These are phyloP conservation scores for Mycena vitilis DNA, from an alignment of 768 basidiomycete genomes.

Conservation along the genomic window DNA sequence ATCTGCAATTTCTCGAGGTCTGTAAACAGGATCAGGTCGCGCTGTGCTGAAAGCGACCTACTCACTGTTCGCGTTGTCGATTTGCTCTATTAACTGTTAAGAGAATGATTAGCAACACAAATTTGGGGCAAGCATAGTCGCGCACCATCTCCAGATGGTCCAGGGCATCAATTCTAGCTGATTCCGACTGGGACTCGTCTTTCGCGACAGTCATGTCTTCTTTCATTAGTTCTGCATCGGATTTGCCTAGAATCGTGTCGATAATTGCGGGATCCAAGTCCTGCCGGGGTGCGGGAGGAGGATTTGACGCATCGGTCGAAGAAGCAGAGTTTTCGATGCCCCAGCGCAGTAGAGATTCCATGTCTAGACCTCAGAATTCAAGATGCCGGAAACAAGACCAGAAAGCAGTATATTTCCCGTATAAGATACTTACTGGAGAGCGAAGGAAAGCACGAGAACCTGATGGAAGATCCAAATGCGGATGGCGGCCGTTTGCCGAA, in stretches of 20 bases:
- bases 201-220: conserved; percentile 75
- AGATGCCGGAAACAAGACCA: neutral
- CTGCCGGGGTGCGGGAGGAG: conserved; percentile 51
- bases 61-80: conserved; percentile 93
- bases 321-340: conserved; percentile 76
- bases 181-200: conserved; percentile 65
- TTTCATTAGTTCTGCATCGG: conserved; percentile 87
- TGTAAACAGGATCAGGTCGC: conserved; percentile 42
- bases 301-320: conserved; percentile 44
- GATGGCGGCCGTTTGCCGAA: neutral
- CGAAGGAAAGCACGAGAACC: conserved; percentile 7
- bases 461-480: conserved; percentile 3
- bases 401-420: neutral
- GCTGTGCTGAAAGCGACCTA: conserved; percentile 35
- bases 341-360: conserved; percentile 88
- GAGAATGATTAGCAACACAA: neutral
- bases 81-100: conserved; percentile 80
- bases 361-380: conserved; percentile 44
- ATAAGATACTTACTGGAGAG: too few species aligned
- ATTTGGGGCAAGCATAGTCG: neutral
- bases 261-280: conserved; percentile 85
- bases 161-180: conserved; percentile 73
- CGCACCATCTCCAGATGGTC: conserved; percentile 91
- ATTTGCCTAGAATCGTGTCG: conserved; percentile 85
- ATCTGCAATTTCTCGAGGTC: conserved; percentile 82